These are phyloP conservation scores for Dryas alaskensis DNA, from an alignment of 306 rosid species.

Conservation along the genomic window DNA sequence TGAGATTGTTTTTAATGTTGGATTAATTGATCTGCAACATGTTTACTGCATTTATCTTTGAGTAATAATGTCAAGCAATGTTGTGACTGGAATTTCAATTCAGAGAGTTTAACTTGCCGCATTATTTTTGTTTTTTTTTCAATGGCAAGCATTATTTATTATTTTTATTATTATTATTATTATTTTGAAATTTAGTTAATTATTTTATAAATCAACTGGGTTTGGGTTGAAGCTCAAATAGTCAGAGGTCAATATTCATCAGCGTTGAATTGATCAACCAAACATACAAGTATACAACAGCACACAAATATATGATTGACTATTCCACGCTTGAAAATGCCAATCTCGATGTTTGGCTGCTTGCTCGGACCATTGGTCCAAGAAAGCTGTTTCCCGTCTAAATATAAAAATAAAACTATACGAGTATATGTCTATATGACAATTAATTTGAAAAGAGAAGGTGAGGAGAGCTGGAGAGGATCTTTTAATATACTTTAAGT, in stretches of 20 bases:
- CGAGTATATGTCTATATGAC: too few species aligned
- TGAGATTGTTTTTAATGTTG: background rate
- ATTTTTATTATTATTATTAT: background rate
- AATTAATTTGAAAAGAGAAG: too few species aligned
- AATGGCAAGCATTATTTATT: background rate
- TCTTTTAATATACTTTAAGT: too few species aligned
- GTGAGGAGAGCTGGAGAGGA: too few species aligned
- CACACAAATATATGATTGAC: background rate
- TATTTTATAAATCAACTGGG: background rate
- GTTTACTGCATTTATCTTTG: background rate
- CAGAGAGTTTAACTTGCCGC: background rate
- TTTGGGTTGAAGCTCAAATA: background rate
- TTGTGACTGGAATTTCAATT: background rate
- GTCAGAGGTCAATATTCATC: conserved; percentile 21
- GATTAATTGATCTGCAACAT: background rate
- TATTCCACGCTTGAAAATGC: background rate
- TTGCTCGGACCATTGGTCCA: background rate
- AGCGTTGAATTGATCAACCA: conserved; percentile 9
- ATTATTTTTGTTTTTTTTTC: background rate
- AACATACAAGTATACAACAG: background rate
- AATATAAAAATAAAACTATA: too few species aligned
- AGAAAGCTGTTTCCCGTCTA: background rate
- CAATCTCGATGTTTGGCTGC: background rate
- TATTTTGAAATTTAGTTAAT: background rate
- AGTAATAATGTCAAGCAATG: too few species aligned